A percentile compares a stretch with the other conserved stretches of the same genome.
Conservation (phyloP, 2,329 filamentous ascomycete species). For the Magnaporthiopsis incrustans region DNA sequence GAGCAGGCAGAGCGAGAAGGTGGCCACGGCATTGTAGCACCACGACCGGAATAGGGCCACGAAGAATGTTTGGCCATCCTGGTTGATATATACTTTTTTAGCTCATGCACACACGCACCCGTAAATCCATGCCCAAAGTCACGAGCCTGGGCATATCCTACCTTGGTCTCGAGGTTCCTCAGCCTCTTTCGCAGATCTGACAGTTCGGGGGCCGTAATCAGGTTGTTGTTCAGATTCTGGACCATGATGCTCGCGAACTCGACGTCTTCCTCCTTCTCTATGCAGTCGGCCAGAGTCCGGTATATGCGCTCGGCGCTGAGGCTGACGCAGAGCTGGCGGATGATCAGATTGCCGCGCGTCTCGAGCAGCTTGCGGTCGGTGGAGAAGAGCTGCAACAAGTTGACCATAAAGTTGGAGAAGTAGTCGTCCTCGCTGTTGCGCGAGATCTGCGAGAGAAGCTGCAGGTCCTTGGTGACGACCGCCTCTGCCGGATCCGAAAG, state of each 20-base stretch:
- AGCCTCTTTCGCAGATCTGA: slow-evolving; percentile 84
- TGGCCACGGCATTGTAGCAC: slow-evolving; percentile 98
- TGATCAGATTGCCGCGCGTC: slow-evolving; percentile 90
- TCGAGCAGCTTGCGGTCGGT: slow-evolving; percentile 88
- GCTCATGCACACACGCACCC: background rate
- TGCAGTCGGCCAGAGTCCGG: slow-evolving; percentile 87
- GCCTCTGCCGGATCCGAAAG: slow-evolving; percentile 91
- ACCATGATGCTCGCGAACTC: slow-evolving; percentile 99
- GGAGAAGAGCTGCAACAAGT: slow-evolving; percentile 87
- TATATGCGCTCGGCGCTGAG: slow-evolving; percentile 94
- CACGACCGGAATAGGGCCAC: slow-evolving; percentile 90
- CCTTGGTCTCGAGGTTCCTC: slow-evolving; percentile 81
- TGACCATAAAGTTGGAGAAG: slow-evolving; percentile 97
- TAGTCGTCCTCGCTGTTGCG: slow-evolving; percentile 95
- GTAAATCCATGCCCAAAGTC: too few relatives aligned
- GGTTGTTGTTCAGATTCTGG: slow-evolving; percentile 97
- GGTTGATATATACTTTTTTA: slow-evolving; percentile 6
- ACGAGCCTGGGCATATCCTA: slow-evolving; percentile 24
- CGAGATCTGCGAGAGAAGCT: slow-evolving; percentile 91
- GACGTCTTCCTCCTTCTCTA: slow-evolving; percentile 95
- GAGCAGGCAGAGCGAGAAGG: slow-evolving; percentile 89
- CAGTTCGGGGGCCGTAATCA: slow-evolving; percentile 93
- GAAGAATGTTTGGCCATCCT: slow-evolving; percentile 94
- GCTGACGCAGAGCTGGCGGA: slow-evolving; percentile 86
- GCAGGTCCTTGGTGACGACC: slow-evolving; percentile 89